A percentile compares a stretch with the other conserved stretches of the same genome.
These are phyloP conservation scores for Glycine soja DNA, from an alignment of 306 rosid species.

Conservation along the genomic window DNA sequence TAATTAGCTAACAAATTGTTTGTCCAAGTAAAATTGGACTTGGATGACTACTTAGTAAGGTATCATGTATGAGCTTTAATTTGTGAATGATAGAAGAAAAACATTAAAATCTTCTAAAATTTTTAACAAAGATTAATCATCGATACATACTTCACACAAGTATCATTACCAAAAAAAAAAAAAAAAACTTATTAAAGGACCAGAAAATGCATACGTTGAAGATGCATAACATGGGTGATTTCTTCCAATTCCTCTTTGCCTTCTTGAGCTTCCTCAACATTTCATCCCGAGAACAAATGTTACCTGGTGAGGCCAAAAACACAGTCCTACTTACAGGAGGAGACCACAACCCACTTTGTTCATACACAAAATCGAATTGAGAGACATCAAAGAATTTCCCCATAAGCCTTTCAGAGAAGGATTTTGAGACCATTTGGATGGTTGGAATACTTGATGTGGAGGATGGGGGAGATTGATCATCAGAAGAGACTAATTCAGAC, in stretches of 20 bases:
- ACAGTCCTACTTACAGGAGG: slow-evolving; percentile 55
- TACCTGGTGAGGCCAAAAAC: slow-evolving; percentile 55
- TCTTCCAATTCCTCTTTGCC: slow-evolving; percentile 42
- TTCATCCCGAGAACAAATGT: slow-evolving; percentile 37
- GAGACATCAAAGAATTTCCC: slow-evolving; percentile 71
- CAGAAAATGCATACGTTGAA: slow-evolving; percentile 44
- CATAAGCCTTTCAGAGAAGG: slow-evolving; percentile 68
- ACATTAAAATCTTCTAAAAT: too few relatives aligned
- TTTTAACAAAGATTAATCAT: too few relatives aligned
- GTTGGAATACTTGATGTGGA: slow-evolving; percentile 29
- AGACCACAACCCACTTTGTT: slow-evolving; percentile 74
- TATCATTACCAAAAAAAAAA: too few relatives aligned
- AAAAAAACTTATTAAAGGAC: neutral
- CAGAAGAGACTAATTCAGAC: slow-evolving; percentile 21
- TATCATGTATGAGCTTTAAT: too few relatives aligned
- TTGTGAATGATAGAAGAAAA: too few relatives aligned
- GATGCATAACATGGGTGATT: slow-evolving; percentile 45
- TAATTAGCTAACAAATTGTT: too few relatives aligned
- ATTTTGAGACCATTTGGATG: slow-evolving; percentile 60
- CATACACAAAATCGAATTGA: slow-evolving; percentile 59
- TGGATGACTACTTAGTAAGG: too few relatives aligned
- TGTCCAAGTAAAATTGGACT: too few relatives aligned
- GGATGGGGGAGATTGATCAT: slow-evolving; percentile 19
- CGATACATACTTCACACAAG: too few relatives aligned
- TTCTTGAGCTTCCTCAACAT: slow-evolving; percentile 50